Evolutionary conservation across 139 green algal species (phyloP).

Genomic region (Pleodorina starrii): DNA sequence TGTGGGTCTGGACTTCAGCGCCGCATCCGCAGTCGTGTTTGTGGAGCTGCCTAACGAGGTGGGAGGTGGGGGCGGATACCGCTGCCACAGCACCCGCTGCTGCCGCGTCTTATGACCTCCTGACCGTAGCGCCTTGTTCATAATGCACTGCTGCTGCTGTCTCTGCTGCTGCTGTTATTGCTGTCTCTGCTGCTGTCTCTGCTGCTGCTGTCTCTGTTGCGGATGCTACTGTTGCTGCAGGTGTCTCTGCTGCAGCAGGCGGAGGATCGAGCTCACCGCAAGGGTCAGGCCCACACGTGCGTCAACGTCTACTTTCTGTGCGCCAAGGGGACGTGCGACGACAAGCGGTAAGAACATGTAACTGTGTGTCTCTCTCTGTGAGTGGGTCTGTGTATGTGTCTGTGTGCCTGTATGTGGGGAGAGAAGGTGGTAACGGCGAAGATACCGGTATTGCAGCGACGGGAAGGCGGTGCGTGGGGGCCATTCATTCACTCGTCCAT

Average conservation of each 20-base stretch:
- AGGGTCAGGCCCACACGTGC: slow-evolving; percentile 71
- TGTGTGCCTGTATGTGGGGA: neutral
- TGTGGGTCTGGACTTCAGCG: slow-evolving; percentile 93
- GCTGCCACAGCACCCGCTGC: too few species aligned
- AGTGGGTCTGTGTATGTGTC: too few species aligned
- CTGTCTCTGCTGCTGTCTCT: too few species aligned
- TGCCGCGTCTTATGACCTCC: too few species aligned
- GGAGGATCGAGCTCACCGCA: slow-evolving; percentile 91
- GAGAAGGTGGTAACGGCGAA: neutral
- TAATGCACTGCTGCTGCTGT: too few species aligned
- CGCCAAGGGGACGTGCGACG: slow-evolving; percentile 82
- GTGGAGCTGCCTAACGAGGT: slow-evolving; percentile 85
- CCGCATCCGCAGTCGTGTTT: slow-evolving; percentile 93
- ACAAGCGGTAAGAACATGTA: slow-evolving; percentile 62
- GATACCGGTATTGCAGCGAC: neutral
- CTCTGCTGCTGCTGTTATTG: too few species aligned
- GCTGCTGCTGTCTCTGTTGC: too few species aligned
- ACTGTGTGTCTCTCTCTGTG: too few species aligned
- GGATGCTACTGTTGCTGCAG: too few species aligned
- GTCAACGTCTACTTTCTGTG: slow-evolving; percentile 96
- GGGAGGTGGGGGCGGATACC: too few species aligned
- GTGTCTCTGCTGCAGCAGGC: slow-evolving; percentile 84
- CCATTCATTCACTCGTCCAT: neutral
- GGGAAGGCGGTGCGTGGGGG: neutral
- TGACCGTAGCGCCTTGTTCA: too few species aligned